Percentiles rank a stretch among this genome's conserved stretches.
These are phyloP conservation scores for Fusarium avenaceum DNA, from an alignment of 2,329 filamentous ascomycete species.

Conservation along the genomic window DNA sequence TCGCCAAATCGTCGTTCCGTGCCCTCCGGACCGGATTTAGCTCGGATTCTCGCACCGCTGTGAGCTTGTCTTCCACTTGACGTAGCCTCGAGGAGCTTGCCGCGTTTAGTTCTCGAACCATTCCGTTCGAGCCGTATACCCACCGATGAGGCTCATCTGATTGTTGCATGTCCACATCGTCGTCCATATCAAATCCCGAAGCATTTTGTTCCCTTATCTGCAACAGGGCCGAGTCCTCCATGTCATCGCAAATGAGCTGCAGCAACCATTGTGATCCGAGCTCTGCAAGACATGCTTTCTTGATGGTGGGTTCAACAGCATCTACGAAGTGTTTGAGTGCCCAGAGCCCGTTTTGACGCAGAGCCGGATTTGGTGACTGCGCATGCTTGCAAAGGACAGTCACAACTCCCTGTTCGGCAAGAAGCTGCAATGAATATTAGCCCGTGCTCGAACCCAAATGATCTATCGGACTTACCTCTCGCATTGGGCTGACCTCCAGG, in stretches of 20 bases:
- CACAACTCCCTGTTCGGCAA: constrained; percentile 80
- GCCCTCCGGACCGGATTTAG: constrained; percentile 76
- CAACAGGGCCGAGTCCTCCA: constrained; percentile 65
- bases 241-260: constrained; percentile 77
- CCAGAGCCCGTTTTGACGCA: constrained; percentile 91
- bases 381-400: constrained; percentile 86
- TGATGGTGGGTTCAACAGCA: constrained; percentile 77
- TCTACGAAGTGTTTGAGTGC: constrained; percentile 91
- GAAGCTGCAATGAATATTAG: constrained; percentile 65
- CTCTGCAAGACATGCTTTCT: constrained; percentile 82
- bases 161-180: constrained; percentile 70
- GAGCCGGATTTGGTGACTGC: constrained; percentile 80
- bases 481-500: constrained; percentile 90
- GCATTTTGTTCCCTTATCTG: constrained; percentile 51
- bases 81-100: constrained; percentile 60
- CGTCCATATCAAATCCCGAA: constrained; percentile 62
- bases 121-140: constrained; percentile 53
- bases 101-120: constrained; percentile 52
- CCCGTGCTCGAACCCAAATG: background rate
- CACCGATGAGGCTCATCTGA: constrained; percentile 60
- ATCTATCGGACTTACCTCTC: constrained; percentile 72
- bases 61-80: constrained; percentile 64
- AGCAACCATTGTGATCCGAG: constrained; percentile 85
- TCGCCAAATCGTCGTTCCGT: constrained; percentile 81
- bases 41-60: constrained; percentile 73